These are phyloP conservation scores for Filobasidium floriforme DNA, from an alignment of 768 basidiomycete genomes.

Conservation along the genomic window DNA sequence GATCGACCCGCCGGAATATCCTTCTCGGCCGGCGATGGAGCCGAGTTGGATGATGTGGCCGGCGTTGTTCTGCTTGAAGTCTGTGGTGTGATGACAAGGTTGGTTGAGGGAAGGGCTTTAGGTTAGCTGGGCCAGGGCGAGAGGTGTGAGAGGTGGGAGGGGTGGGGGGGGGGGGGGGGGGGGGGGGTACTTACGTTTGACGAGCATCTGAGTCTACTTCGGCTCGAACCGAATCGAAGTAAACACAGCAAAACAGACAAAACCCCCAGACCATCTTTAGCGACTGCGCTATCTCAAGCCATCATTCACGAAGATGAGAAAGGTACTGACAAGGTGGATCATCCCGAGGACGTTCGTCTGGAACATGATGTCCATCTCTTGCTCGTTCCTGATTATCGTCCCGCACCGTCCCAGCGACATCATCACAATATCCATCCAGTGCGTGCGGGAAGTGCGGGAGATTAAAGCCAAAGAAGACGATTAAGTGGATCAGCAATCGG, in stretches of 20 bases:
- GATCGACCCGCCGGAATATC: slow-evolving; percentile 84
- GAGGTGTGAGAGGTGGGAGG: background rate
- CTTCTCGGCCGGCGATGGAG: slow-evolving; percentile 77
- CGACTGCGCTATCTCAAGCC: too few relatives aligned
- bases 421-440: too few relatives aligned
- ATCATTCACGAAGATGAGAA: too few relatives aligned
- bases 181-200: slow-evolving; percentile 50
- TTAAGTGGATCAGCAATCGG: too few relatives aligned
- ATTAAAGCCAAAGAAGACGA: background rate
- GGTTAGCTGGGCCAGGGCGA: background rate
- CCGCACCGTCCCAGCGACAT: background rate
- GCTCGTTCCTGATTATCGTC: slow-evolving; percentile 15
- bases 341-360: slow-evolving; percentile 65
- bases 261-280: too few relatives aligned
- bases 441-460: background rate
- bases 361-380: slow-evolving; percentile 24
- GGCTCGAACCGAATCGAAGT: too few relatives aligned
- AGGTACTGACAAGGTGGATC: slow-evolving; percentile 57
- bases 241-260: too few relatives aligned
- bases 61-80: slow-evolving; percentile 65
- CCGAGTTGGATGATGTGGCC: slow-evolving; percentile 94
- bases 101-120: background rate
- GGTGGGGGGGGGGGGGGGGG: background rate
- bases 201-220: slow-evolving; percentile 53
- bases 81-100: slow-evolving; percentile 47